A percentile compares a stretch with the other conserved stretches of the same genome.
Evolutionary conservation across 2,329 filamentous ascomycete species (phyloP).

Genomic region (Raffaelea arxii): DNA sequence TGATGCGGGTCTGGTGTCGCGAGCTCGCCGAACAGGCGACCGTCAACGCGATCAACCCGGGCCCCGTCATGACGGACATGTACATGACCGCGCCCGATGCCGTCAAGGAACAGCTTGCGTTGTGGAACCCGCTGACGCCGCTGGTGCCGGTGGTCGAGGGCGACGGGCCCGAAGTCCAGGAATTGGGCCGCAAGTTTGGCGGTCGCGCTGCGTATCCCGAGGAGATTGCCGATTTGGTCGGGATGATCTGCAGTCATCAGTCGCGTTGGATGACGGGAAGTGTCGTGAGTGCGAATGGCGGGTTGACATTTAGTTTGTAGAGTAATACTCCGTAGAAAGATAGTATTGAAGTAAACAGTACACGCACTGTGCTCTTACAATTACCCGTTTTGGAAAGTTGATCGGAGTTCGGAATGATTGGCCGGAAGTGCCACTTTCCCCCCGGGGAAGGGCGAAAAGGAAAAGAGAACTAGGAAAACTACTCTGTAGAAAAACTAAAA

Average conservation of each 20-base stretch:
- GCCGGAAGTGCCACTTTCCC: no score
- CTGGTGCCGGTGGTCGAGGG: neutral
- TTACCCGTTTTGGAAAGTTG: no score
- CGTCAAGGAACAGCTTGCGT: slow-evolving; percentile 1
- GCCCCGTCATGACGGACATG: slow-evolving; percentile 23
- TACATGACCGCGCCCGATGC: neutral
- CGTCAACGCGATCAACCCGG: slow-evolving; percentile 52
- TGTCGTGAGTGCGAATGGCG: slow-evolving; percentile 4
- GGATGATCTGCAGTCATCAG: slow-evolving; percentile 3
- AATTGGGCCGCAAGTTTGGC: neutral
- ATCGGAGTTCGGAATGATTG: no score
- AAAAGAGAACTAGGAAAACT: neutral
- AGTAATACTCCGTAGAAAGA: no score
- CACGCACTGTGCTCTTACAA: no score
- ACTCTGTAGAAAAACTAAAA: neutral
- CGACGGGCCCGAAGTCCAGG: neutral
- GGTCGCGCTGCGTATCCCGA: slow-evolving; percentile 16
- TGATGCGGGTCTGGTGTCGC: slow-evolving; percentile 52
- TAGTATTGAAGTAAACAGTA: neutral
- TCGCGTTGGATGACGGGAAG: slow-evolving; percentile 3
- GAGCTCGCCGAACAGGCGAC: slow-evolving; percentile 46
- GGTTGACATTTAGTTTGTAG: neutral
- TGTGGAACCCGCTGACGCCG: slow-evolving; percentile 1
- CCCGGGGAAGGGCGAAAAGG: no score
- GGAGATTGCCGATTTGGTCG: slow-evolving; percentile 4